A percentile compares a stretch with the other conserved stretches of the same genome.
Conservation (phyloP, 2,329 filamentous ascomycete genomes). For the Dothideomycetes sp. region DNA sequence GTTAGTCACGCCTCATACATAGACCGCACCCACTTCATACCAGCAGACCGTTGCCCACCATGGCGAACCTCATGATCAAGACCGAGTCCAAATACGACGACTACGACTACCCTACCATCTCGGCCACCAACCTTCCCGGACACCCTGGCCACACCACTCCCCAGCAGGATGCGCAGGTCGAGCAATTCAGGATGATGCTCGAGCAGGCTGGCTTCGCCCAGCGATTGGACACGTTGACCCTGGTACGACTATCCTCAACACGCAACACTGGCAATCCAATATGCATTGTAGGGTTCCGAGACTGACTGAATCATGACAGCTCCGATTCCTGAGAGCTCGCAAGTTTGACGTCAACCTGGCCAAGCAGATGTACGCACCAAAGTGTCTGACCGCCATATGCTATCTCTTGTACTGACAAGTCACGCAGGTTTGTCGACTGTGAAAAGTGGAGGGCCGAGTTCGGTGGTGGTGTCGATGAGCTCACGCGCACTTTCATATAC, state of each 20-base stretch:
- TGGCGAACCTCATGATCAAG: conserved; percentile 24
- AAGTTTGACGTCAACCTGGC: conserved; percentile 82
- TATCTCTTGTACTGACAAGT: background rate
- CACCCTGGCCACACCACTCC: conserved; percentile 81
- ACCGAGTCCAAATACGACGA: conserved; percentile 88
- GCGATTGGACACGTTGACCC: conserved; percentile 79
- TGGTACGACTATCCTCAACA: conserved; percentile 57
- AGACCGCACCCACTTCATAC: too few relatives aligned
- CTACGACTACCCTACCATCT: conserved; percentile 82
- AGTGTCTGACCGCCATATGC: background rate
- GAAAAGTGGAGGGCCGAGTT: conserved; percentile 88
- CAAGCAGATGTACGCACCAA: conserved; percentile 68
- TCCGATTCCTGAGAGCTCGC: conserved; percentile 84
- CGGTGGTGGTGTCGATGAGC: conserved; percentile 61
- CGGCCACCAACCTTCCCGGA: conserved; percentile 58
- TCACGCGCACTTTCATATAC: conserved; percentile 75
- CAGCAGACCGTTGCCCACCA: conserved; percentile 4
- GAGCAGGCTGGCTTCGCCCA: conserved; percentile 75
- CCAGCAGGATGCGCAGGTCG: conserved; percentile 79
- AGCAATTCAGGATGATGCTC: conserved; percentile 73
- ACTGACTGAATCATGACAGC: conserved; percentile 32
- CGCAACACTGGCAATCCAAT: too few relatives aligned
- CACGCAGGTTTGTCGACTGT: conserved; percentile 69
- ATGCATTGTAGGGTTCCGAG: background rate
- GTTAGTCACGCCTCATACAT: too few relatives aligned